A percentile compares a stretch with the other conserved stretches of the same genome.
These are phyloP conservation scores for Nitzschia putrida DNA, from an alignment of 108 stramenopile species.

Conservation along the genomic window DNA sequence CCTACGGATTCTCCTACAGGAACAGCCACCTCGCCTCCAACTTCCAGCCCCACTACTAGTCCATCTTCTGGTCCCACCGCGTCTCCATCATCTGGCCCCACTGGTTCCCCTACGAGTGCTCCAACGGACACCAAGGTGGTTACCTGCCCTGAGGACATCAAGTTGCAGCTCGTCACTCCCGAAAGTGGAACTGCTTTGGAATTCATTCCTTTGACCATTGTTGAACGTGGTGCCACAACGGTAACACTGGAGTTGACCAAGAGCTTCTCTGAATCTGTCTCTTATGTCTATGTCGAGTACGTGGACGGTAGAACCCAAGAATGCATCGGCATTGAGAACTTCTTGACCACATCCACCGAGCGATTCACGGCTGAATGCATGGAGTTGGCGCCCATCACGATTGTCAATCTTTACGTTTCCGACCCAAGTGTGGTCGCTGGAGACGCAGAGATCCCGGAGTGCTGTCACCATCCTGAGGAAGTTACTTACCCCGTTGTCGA, in stretches of 20 bases:
- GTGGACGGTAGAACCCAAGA: background rate
- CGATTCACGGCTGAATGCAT: background rate
- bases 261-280: background rate
- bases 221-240: background rate
- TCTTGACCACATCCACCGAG: background rate
- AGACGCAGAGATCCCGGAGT: background rate
- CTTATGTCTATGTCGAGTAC: background rate
- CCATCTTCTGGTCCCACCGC: no score
- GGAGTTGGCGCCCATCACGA: background rate
- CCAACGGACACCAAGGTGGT: background rate
- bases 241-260: background rate
- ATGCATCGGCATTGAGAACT: background rate
- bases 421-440: background rate
- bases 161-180: background rate
- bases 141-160: background rate
- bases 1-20: slow-evolving; percentile 1
- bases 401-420: background rate
- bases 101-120: background rate
- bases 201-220: background rate
- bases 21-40: background rate
- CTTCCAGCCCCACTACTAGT: background rate
- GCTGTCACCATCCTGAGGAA: background rate
- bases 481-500: background rate
- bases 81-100: no score
- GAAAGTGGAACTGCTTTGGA: background rate